These are phyloP conservation scores for Lentinula boryana DNA, from an alignment of 768 basidiomycete genomes.

Conservation along the genomic window DNA sequence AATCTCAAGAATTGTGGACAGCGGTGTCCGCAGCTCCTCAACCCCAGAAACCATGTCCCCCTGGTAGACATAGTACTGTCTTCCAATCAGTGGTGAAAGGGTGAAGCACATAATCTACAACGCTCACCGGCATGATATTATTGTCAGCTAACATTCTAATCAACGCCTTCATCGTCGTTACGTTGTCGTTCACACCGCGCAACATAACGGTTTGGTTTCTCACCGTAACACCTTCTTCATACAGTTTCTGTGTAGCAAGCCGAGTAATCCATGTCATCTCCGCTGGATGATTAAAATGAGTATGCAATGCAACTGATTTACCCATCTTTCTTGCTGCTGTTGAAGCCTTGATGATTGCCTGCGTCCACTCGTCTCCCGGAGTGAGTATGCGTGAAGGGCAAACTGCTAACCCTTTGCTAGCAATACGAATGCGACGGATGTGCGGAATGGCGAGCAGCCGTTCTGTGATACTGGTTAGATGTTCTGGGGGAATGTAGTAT, in stretches of 20 bases:
- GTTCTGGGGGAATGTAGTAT: not conserved
- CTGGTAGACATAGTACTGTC: conserved; percentile 16
- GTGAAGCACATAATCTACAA: no score
- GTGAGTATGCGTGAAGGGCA: not conserved
- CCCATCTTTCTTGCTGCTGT: conserved; percentile 10
- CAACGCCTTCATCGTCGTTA: not conserved
- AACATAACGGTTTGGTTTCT: not conserved
- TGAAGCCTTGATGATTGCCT: conserved; percentile 10
- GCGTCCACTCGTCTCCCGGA: conserved; percentile 5
- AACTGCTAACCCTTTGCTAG: not conserved
- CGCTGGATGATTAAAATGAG: conserved; percentile 15
- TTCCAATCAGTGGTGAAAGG: not conserved
- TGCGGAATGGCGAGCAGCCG: not conserved
- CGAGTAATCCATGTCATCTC: conserved; percentile 15
- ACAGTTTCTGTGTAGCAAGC: not conserved
- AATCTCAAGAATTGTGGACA: conserved; percentile 14
- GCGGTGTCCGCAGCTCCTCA: conserved; percentile 15
- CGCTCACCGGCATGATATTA: not conserved
- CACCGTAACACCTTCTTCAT: not conserved
- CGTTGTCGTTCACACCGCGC: not conserved
- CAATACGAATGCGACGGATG: not conserved
- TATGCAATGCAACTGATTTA: conserved; percentile 14
- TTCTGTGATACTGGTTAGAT: not conserved
- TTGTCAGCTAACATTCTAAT: not conserved
- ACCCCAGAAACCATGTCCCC: conserved; percentile 16